Percentiles rank a stretch among this genome's conserved stretches.
Conservation (phyloP, 306 rosid species). For the Nissolia schottii region DNA sequence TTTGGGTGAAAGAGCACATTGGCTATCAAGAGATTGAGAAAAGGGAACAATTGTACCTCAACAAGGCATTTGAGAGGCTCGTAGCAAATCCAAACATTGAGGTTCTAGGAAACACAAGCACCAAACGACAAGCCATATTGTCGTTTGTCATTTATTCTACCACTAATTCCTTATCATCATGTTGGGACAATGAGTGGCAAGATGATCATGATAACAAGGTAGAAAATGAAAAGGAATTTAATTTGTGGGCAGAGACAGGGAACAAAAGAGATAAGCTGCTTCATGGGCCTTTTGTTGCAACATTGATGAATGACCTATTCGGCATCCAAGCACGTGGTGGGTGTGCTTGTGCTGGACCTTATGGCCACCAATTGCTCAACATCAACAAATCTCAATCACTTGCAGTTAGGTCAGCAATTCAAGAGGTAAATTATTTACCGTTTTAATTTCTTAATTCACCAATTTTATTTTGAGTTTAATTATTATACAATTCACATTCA, state of each 20-base stretch:
- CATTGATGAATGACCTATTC: constrained; percentile 70
- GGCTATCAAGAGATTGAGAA: constrained; percentile 53
- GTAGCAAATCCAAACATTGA: constrained; percentile 47
- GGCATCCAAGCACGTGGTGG: constrained; percentile 92
- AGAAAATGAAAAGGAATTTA: neutral
- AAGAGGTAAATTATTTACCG: constrained; percentile 43
- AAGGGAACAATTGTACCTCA: constrained; percentile 39
- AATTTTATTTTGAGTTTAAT: too few relatives aligned
- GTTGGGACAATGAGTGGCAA: neutral
- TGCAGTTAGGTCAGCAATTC: constrained; percentile 50
- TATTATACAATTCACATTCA: too few relatives aligned
- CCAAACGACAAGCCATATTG: constrained; percentile 59
- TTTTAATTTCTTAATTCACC: too few relatives aligned
- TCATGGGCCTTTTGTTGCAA: constrained; percentile 68
- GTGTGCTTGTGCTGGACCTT: constrained; percentile 88
- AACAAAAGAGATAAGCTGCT: constrained; percentile 56
- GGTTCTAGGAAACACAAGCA: constrained; percentile 50
- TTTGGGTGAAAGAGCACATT: constrained; percentile 74
- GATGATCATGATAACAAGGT: neutral
- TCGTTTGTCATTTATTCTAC: constrained; percentile 61
- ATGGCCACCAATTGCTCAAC: constrained; percentile 63
- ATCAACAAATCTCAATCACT: constrained; percentile 41
- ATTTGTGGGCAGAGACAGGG: constrained; percentile 49
- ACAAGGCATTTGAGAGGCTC: constrained; percentile 54
- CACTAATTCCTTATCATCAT: constrained; percentile 13